phyloP scores from a whole-genome alignment of 495 filamentous ascomycete genomes.

The Talaromyces trachyspermus region DNA sequence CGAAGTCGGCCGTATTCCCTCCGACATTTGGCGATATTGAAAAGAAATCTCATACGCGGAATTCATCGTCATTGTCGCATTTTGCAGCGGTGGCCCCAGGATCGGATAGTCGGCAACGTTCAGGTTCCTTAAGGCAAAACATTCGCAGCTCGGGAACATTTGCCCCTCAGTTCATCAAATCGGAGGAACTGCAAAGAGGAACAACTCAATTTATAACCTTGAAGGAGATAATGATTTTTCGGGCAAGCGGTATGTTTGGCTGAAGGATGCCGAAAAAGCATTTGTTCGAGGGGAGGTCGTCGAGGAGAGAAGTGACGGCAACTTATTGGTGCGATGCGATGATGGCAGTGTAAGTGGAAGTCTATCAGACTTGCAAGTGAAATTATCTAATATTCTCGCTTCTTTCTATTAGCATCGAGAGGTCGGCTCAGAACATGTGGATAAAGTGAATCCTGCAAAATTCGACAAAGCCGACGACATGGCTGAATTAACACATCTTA shows the following conservation, averaged over 20 bases:
- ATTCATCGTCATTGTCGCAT: conserved; percentile 52
- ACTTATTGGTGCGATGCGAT: conserved; percentile 81
- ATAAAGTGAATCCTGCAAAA: conserved; percentile 98
- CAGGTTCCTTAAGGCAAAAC: conserved; percentile 52
- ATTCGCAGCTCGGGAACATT: conserved; percentile 65
- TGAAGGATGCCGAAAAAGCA: conserved; percentile 75
- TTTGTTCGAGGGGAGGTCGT: conserved; percentile 91
- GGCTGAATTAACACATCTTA: conserved; percentile 95
- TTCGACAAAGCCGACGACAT: conserved; percentile 99
- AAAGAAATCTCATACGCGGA: conserved; percentile 44
- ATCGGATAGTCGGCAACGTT: conserved; percentile 36
- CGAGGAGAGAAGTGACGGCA: conserved; percentile 61
- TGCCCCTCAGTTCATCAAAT: conserved; percentile 90
- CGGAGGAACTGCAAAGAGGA: conserved; percentile 60
- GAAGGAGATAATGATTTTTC: conserved; percentile 98
- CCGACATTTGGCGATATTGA: conserved; percentile 40
- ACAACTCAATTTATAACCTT: conserved; percentile 64
- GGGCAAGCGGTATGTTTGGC: conserved; percentile 97
- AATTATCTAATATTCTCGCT: conserved; percentile 10
- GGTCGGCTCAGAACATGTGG: conserved; percentile 74
- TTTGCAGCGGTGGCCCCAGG: conserved; percentile 21
- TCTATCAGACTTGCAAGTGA: background rate
- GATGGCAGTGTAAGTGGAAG: conserved; percentile 65
- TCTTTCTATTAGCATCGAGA: conserved; percentile 61
- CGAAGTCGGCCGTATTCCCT: conserved; percentile 65